Evolutionary conservation across 2,329 filamentous ascomycete species (phyloP), one percentile per base, ranked within the genome.

Genomic region (Neocatenulostroma microsporum): DNA sequence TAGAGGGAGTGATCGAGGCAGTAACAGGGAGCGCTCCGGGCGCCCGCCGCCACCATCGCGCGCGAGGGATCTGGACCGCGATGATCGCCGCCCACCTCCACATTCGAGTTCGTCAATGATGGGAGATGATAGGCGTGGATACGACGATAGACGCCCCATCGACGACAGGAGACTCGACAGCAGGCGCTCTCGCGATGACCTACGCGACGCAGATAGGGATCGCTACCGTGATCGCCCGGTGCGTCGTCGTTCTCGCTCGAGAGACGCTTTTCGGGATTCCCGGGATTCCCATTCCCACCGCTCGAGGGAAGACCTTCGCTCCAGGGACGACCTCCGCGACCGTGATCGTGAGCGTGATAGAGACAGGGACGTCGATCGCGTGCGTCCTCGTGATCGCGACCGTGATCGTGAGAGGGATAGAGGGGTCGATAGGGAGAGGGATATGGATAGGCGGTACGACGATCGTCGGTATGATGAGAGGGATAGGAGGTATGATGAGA

Each of bases 401-500:
- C 41, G 50, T 15, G 42, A 53, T 34, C 33, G 48, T 23, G 40
- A 41, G 12, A 40, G 52, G 23, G 38, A 39, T 15, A 42, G 50
- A 17, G 48, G 51, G 33, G 40, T 47, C n/a, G 41, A 45, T 9
- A 34, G 45, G 39, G 44, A 42, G 33, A 46, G 49, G 14, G 41
- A 45, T 8, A 34, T 53, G 15, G 47, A 54, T 18, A 40, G 54
- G 20, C 42, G 53, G 32, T 51, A 50, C 21, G 53, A 58, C 14
- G 50, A 54, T 33, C 45, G 49, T 13, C 48, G 56, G 34, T 49
- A 51, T 27, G 47, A 51, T 23, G 46, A 52, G 37, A 34, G 37
- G n/a, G 37, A 31, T 8, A 30, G 37, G 32, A 28, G 37, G 21
- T 40, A 36, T 13, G 37, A 43, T 15, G 39, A 47, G 17, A 33